Base-by-base conservation (phyloP, 192 early-diverging fungal species). In the Coemansia sp. region DNA sequence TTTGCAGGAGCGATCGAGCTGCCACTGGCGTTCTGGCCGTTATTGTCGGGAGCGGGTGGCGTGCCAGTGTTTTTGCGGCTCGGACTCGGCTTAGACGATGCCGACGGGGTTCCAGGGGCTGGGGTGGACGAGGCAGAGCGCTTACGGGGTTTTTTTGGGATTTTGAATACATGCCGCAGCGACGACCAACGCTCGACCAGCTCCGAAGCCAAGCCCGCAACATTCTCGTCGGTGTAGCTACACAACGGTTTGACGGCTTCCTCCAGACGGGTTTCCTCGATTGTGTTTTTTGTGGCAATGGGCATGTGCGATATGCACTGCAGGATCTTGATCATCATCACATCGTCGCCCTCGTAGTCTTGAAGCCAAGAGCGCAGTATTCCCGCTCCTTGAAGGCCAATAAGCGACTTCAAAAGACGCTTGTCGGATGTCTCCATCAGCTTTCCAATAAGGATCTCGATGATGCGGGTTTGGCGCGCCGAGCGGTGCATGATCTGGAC, bases 261-360 rank as follows among this genome's bases (percentile, higher is more conserved):
- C 63, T 93, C 90, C 61, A 98, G 77, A 11, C 89, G 82, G 35
- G 84, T 89, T 46, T 93, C 94, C 35, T 91, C 88, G 21, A 96
- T 86, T 4, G 89, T 84, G 73, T 98, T 95, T 34, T 89, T 76
- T 9, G 92, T 90, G 8, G 90, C 71, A 12, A 95, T 86, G 11
- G 96, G 96, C 53, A 98, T 84, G 23, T 83, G 84, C 4, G 87
- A 85, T 38, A 98, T 70, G 14, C 94, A 88, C 76, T 73, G 73
- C 55, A 87, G 80, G 61, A 89, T 86, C 71, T 87, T 87, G 64
- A 71, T 80, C 44, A 92, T 68, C 66, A 89, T 88, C 39, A 88
- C 85, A 2, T 79, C 72, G 51, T 91, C 86, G 43, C 81, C 75
- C 51, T 84, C 85, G 72, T 89, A 89, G 69, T 88, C 87, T 46